A percentile compares a stretch with the other conserved stretches of the same genome.
Evolutionary conservation across 2,329 filamentous ascomycete genomes (phyloP).

Genomic region (Stachybotrys echinatus): DNA sequence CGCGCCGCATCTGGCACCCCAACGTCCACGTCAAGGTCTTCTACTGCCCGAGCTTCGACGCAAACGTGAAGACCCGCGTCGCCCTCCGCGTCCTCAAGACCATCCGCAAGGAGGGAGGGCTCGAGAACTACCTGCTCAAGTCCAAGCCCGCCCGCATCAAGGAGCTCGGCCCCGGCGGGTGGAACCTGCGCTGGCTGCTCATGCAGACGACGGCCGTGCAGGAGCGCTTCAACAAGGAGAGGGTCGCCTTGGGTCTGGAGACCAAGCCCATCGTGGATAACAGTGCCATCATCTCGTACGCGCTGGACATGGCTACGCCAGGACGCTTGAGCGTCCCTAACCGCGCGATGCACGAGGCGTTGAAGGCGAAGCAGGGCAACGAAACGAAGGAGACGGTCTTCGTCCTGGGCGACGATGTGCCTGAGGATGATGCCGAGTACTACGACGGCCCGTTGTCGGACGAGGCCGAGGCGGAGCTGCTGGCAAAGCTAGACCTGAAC

Average conservation of each 20-base stretch:
- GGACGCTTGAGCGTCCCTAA: constrained; percentile 30
- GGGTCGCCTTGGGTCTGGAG: constrained; percentile 58
- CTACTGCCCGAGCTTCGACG: constrained; percentile 57
- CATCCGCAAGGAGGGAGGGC: constrained; percentile 79
- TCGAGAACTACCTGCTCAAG: constrained; percentile 88
- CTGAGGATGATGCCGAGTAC: constrained; percentile 30
- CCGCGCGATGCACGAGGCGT: constrained; percentile 32
- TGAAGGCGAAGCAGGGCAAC: constrained; percentile 24
- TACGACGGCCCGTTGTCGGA: constrained; percentile 33
- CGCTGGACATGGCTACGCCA: constrained; percentile 35
- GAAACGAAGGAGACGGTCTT: constrained; percentile 25
- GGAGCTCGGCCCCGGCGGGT: constrained; percentile 84
- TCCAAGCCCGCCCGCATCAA: constrained; percentile 71
- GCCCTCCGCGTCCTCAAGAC: constrained; percentile 65
- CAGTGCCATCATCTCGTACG: constrained; percentile 33
- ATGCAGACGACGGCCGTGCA: constrained; percentile 71
- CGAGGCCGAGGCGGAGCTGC: constrained; percentile 26
- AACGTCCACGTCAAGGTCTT: constrained; percentile 68
- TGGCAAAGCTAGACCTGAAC: constrained; percentile 29
- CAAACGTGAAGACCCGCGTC: constrained; percentile 61
- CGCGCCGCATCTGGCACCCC: constrained; percentile 67
- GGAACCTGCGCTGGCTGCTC: constrained; percentile 83
- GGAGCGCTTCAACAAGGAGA: constrained; percentile 59
- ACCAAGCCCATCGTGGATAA: constrained; percentile 28
- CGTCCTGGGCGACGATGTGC: constrained; percentile 34